These are phyloP conservation scores for Cadophora sp. DNA, from an alignment of 2,329 filamentous ascomycete species.

Conservation along the genomic window DNA sequence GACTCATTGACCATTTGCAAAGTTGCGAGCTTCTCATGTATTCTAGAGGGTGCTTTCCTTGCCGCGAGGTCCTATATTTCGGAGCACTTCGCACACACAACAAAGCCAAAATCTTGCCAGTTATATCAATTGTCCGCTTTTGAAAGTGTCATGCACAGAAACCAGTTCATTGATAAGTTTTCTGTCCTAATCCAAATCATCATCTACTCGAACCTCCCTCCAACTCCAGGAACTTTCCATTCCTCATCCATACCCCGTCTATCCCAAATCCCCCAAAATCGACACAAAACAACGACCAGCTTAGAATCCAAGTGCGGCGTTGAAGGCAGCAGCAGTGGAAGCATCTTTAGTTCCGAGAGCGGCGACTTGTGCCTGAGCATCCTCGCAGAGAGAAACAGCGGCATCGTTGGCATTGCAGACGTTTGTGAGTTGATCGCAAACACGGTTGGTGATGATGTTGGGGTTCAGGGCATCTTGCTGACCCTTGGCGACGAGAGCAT, in stretches of 20 bases:
- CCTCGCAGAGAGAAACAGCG: conserved; percentile 47
- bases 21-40: too few relatives aligned
- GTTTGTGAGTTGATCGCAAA: conserved; percentile 73
- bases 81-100: too few relatives aligned
- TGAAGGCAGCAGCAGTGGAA: conserved; percentile 53
- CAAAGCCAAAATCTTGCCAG: too few relatives aligned
- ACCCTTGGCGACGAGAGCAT: conserved; percentile 64
- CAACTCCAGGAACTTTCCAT: not conserved
- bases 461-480: conserved; percentile 75
- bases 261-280: not conserved
- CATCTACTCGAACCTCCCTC: not conserved
- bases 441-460: conserved; percentile 75
- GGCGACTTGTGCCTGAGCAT: conserved; percentile 58
- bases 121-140: not conserved
- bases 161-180: not conserved
- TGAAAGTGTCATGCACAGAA: not conserved
- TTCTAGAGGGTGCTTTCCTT: too few relatives aligned
- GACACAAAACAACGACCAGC: not conserved
- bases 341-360: conserved; percentile 56
- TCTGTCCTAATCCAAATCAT: not conserved
- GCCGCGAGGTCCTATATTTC: too few relatives aligned
- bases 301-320: conserved; percentile 41
- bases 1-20: too few relatives aligned
- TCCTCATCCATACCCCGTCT: conserved; percentile 1
- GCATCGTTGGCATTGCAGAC: conserved; percentile 65